Percentiles rank a stretch among this genome's conserved stretches.
phyloP scores from a whole-genome alignment of 2,329 filamentous ascomycete genomes.

The Xylaria polymorpha region DNA sequence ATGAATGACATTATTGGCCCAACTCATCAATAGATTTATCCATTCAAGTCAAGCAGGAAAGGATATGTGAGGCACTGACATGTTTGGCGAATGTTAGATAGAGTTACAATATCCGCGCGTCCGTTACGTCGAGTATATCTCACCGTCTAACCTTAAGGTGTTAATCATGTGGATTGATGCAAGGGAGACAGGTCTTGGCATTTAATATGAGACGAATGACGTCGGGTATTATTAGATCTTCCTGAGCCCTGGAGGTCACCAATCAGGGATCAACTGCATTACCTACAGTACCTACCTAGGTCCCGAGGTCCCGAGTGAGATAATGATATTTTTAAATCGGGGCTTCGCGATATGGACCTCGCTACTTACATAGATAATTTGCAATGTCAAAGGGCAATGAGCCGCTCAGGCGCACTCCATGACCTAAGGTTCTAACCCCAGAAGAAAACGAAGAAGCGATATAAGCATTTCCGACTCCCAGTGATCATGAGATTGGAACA shows the following conservation, averaged over 20 bases:
- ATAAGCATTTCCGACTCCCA: not conserved
- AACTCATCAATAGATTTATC: not conserved
- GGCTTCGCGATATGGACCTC: not conserved
- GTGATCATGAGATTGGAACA: constrained; percentile 1
- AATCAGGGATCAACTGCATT: no score
- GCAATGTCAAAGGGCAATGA: not conserved
- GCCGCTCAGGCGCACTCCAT: not conserved
- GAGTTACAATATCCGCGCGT: not conserved
- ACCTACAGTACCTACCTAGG: no score
- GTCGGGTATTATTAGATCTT: no score
- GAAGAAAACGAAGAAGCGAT: not conserved
- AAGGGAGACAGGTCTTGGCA: constrained; percentile 1
- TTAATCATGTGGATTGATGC: not conserved
- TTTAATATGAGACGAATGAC: not conserved
- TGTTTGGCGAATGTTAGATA: not conserved
- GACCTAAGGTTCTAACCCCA: not conserved
- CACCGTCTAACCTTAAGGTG: not conserved
- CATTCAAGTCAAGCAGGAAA: not conserved
- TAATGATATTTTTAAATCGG: constrained; percentile 3
- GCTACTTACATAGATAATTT: no score
- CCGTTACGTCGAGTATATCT: not conserved
- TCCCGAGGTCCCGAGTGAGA: not conserved
- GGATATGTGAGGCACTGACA: constrained; percentile 19
- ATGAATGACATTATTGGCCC: not conserved
- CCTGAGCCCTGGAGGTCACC: no score